A percentile compares a stretch with the other conserved stretches of the same genome.
Conservation (phyloP, 257 asterid genomes). For the Euphrasia confusa region DNA sequence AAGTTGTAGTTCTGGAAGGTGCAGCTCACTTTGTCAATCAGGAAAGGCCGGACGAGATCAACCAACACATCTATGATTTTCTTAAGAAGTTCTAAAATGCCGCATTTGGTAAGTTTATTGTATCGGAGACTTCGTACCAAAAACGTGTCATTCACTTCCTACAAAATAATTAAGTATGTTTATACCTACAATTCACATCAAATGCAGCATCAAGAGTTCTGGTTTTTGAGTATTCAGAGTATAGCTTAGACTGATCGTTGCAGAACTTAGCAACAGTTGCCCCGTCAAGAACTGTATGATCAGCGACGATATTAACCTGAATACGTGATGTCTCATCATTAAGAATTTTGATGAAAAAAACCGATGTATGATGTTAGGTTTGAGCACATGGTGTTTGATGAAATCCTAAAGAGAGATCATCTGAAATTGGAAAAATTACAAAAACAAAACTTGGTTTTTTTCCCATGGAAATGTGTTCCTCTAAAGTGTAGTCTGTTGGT, state of each 20-base stretch:
- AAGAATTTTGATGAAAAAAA: no score
- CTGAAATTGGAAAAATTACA: no score
- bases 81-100: slow-evolving; percentile 41
- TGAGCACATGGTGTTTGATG: no score
- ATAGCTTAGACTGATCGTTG: slow-evolving; percentile 68
- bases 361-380: no score
- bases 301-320: slow-evolving; percentile 25
- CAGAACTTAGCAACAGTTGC: slow-evolving; percentile 89
- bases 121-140: not conserved
- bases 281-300: slow-evolving; percentile 88
- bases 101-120: not conserved
- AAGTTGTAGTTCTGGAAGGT: slow-evolving; percentile 51
- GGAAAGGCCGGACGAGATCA: slow-evolving; percentile 64
- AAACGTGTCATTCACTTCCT: not conserved
- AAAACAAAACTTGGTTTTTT: no score
- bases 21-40: slow-evolving; percentile 66
- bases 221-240: slow-evolving; percentile 52
- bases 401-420: no score
- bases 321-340: no score
- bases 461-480: no score
- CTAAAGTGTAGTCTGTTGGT: no score
- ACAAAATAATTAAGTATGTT: not conserved
- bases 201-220: slow-evolving; percentile 68
- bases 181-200: slow-evolving; percentile 32
- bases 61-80: slow-evolving; percentile 48